Base-by-base conservation (phyloP, 805 yeast species). In the Komagataella phaffii region DNA sequence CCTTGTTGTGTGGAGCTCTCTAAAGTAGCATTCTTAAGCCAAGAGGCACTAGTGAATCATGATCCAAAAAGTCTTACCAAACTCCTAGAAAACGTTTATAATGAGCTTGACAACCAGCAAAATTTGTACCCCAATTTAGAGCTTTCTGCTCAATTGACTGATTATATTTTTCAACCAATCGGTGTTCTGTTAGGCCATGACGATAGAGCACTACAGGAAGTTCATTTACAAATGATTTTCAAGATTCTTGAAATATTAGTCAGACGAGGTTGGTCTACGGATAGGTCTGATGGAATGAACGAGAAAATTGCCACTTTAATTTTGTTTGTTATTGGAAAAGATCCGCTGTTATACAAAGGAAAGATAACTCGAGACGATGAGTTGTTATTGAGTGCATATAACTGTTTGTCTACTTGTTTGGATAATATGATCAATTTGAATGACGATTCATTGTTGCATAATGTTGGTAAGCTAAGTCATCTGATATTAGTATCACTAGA, bases 101-200 rank as follows among this genome's bases (percentile, higher is more conserved):
- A 51, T 0, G 50, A 59, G 18, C 53, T 71, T 8, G 50, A 21
- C 49, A 50, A 46, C 17, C 44, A 17, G 17, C 52, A 1, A 51
- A 40, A 10, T 43, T 21, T n/a, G 7, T 24, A 7, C 1, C 23
- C 49, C 21, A 19, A 21, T 3, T 18, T 55, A 7, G 51, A 46
- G 4, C 47, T 74, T 1, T 66, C 78, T 0, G 55, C 67, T 1
- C 68, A 67, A 23, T 58, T 81, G 17, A 84, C 84, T 0, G 85
- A 82, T 54, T 81, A 81, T 53, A 70, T 82, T 1, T 81, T 80
- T 61, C 73, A 79, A 10, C 88, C 89, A 0, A 57, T 83, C 2
- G 73, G 80, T 1, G 73, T 74, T 51, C 59, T 83, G 7, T 62
- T 30, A 10, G 40, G 40, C 14, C 40, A 30, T 30, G 40, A 74